Base-by-base conservation (phyloP, 1,139 yeast genomes). In the Lipomyces yarrowii region DNA sequence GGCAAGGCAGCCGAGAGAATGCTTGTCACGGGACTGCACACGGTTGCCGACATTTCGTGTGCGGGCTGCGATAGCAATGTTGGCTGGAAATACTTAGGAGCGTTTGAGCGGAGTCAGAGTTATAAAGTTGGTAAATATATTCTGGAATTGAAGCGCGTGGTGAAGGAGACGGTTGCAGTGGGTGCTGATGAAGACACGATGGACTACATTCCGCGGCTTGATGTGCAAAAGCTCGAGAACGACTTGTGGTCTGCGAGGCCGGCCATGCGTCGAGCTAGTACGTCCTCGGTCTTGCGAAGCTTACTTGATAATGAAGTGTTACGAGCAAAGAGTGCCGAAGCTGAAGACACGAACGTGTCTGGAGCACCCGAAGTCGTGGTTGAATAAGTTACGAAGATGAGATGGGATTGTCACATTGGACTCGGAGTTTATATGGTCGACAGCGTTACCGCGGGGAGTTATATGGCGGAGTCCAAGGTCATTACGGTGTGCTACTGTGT, bases 91-190 rank as follows among this genome's bases (percentile, higher is more conserved):
- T 90, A 90, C 75, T 79, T 88, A 68, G 84, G 82, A 71, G 83
- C 92, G 18, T 84, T 80, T 68, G 78, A 80, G 57, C 77, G 78
- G 60, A 74, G 79, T 35, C 91, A 90, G 76, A 79, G 80, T 65
- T 90, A 90, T 75, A 90, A 90, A 74, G 92, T 87, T 74, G 90
- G 91, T 57, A 87, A 87, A 74, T 90, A 79, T 75, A 92, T 90
- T 58, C 85, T 90, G 74, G 96, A 90, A 77, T 78, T 75, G 10
- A 18, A 42, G 18, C 46, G 65, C 15, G 62, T 65, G 10, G 32
- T 59, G 8, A 64, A 64, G 39, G 63, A 61, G 21, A 61, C 59
- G 15, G 60, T 61, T 18, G 35, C 33, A 18, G 33, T 56, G 7
- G 42, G 57, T 3, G 61, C 26, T n/a, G 21, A 23, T 4, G 57